Evolutionary conservation across 169 alveolate species (phyloP).

Genomic region (Plasmodium gonderi): DNA sequence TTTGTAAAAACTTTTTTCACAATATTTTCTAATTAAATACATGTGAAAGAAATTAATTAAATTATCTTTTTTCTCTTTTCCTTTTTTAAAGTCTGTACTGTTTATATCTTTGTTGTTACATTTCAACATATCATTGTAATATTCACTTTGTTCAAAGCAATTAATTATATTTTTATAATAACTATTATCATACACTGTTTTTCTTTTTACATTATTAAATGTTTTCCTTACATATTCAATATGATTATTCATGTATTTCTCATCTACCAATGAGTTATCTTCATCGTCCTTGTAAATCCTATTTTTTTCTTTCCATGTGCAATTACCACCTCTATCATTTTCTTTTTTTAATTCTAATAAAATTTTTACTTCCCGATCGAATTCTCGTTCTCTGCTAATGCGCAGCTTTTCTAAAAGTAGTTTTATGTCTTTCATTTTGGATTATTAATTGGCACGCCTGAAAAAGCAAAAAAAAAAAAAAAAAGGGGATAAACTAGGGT

Average conservation of each 20-base stretch:
- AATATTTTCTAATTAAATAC: constrained; percentile 41
- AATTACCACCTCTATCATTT: no score
- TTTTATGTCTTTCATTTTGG: constrained; percentile 57
- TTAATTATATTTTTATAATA: constrained; percentile 27
- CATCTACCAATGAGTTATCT: neutral
- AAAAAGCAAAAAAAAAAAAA: neutral
- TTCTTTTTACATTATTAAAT: neutral
- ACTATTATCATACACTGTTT: constrained; percentile 18
- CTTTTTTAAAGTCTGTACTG: neutral
- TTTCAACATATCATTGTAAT: constrained; percentile 6
- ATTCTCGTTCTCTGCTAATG: constrained; percentile 25
- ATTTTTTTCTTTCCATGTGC: neutral
- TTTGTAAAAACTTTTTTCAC: constrained; percentile 13
- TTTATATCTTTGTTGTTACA: neutral
- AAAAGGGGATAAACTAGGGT: neutral
- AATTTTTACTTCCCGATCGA: constrained; percentile 50
- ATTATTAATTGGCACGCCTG: neutral
- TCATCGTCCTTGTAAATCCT: neutral
- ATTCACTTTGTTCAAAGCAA: constrained; percentile 1
- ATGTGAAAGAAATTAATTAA: constrained; percentile 13
- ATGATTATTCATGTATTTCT: neutral
- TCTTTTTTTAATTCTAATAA: constrained; percentile 33
- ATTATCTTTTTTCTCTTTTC: neutral
- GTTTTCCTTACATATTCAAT: constrained; percentile 8
- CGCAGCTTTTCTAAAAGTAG: neutral